Evolutionary conservation across 345 rosid genomes (phyloP), one percentile per base, ranked within the genome.

Genomic region (Populus nigra): DNA sequence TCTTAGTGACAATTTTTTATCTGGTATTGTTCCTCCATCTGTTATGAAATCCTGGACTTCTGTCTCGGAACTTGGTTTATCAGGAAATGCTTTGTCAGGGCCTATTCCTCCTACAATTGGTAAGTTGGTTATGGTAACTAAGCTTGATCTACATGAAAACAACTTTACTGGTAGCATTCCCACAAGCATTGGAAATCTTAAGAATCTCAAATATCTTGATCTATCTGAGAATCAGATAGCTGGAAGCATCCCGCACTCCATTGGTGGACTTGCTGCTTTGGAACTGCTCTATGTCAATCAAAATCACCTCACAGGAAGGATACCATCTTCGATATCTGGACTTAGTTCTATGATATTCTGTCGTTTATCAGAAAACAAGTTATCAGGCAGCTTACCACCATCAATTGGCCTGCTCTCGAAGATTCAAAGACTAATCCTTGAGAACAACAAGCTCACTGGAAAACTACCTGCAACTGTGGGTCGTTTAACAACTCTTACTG

Each of bases 391-490:
- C 61, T 63, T 90, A 17, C 94, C 92, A 0, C 55, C 85, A 62
- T 87, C 94, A 29, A 85, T 89, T 7, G 92, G 92, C 7, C 41
- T 53, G 73, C 88, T 90, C 33, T n/a, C 86, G 1, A 88, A 80
- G 18, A 72, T 90, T 68, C 79, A 86, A 73, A 82, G 90, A 70
- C 81, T 90, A 6, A 86, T 85, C 72, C 89, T 90, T 27, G 88
- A 88, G 79, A 84, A 89, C 80, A 90, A 90, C 86, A 83, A 43
- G 84, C 88, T 90, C 27, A 61, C 85, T 3, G 94, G 94, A 23
- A 79, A 83, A 31, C 29, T 85, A 38, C 94, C 91, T 9, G 61
- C 80, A 35, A 72, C 88, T 17, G 77, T 89, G 20, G 94, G 91
- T 29, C 73, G 71, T 41, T 86, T 90, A n/a, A 71, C 73, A 3